Base-by-base conservation (phyloP, 2,329 filamentous ascomycete genomes). In the Fusarium coffeatum region DNA sequence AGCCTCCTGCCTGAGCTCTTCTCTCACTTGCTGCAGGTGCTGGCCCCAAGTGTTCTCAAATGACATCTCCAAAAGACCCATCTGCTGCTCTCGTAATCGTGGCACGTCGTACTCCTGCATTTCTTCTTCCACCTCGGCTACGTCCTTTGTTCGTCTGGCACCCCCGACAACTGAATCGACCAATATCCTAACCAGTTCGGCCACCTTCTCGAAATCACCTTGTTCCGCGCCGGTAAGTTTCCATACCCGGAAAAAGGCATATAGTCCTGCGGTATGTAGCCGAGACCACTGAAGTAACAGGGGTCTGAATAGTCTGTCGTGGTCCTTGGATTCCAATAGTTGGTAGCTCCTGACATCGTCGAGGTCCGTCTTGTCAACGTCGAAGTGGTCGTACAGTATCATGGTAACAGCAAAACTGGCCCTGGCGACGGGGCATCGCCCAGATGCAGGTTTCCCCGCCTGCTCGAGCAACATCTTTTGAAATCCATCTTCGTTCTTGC, bases 21-120 rank as follows among this genome's bases (percentile, higher is more conserved):
- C 93, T 34, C 94, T 91, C n/a, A 97, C 93, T 80, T 96, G 93
- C 69, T 88, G 88, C 28, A 99, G 85, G 80, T 98, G 94, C 67
- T 92, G 89, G 15, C 94, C 94, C 96, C 96, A 99, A 50, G 92
- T 92, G 77, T 97, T 93, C 78, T 98, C 95, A 76, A 98, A 98
- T 0, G 93, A 93, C 69, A 96, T 84, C 77, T 97, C 93, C 7
- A 98, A 84, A 13, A 98, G 85, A 72, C 97, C 92, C 94, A 98
- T 98, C 80, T 99, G 96, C 57, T 97, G 84, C 76, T 94, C 90
- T 54, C 96, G 89, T 57, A 98, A 84, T 41, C 90, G 88, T 46
- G 86, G 84, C 73, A 94, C 92, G 71, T 97, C 94, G 77, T 93
- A 95, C 72, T 94, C 92, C 9, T 89, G 86, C 62, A 99, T 85